phyloP scores from a whole-genome alignment of 2,329 filamentous ascomycete genomes.

The Paecilomyces formosus region DNA sequence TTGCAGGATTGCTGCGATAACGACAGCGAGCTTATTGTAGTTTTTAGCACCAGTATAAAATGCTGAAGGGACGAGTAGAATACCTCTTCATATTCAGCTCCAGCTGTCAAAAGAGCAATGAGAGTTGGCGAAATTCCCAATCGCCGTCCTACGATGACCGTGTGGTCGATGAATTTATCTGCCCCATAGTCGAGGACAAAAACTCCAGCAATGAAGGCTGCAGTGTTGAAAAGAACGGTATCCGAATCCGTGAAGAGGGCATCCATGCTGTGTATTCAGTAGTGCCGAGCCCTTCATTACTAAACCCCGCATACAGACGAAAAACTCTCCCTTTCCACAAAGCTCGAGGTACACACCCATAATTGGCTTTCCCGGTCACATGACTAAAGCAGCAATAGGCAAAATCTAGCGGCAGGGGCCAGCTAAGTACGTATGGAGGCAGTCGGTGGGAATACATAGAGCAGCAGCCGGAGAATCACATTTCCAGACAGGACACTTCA shows the following conservation, averaged over 20 bases:
- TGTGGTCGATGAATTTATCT: conserved; percentile 47
- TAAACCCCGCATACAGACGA: too few relatives aligned
- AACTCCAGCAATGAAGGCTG: conserved; percentile 32
- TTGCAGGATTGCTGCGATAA: conserved; percentile 41
- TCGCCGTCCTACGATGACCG: conserved; percentile 39
- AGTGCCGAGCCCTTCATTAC: too few relatives aligned
- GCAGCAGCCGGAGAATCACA: too few relatives aligned
- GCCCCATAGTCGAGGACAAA: conserved; percentile 47
- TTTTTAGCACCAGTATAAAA: not conserved
- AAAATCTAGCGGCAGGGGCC: too few relatives aligned
- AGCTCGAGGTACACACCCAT: too few relatives aligned
- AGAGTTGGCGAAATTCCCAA: conserved; percentile 41
- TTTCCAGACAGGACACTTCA: too few relatives aligned
- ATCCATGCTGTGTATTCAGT: too few relatives aligned
- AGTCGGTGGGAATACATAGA: too few relatives aligned
- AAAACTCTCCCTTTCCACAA: too few relatives aligned
- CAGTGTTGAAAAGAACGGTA: conserved; percentile 29
- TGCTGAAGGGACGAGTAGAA: conserved; percentile 1
- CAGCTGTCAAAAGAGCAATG: conserved; percentile 46
- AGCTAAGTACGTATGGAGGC: too few relatives aligned
- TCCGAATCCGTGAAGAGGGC: conserved; percentile 21
- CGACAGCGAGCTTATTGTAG: conserved; percentile 38
- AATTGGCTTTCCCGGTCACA: too few relatives aligned
- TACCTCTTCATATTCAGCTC: conserved; percentile 51
- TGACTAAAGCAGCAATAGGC: too few relatives aligned